Evolutionary conservation across 2,329 filamentous ascomycete species (phyloP), one percentile per base, ranked within the genome.

Genomic region (Botrytis aclada): DNA sequence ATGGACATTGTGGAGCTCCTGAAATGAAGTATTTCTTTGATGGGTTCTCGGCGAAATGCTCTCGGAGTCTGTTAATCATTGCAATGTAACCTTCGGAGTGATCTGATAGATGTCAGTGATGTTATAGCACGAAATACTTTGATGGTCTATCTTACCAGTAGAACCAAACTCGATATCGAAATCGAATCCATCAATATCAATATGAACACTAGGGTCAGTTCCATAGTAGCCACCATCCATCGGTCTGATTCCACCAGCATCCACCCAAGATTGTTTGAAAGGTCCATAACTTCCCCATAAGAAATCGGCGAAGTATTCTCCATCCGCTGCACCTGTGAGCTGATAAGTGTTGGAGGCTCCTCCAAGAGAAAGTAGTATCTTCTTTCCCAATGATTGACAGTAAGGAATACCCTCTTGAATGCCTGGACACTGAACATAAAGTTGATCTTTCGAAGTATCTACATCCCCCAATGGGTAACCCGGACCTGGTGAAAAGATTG

Each of bases 261-360:
- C 77, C 37, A 80, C 78, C 81, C 80, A 82, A 14, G 74, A 72
- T 5, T 76, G 69, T n/a, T 80, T 79, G 32, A 77, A 77, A 8
- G 83, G 83, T 16, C 83, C 83, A 72, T 84, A 84, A 66, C 83
- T 81, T 51, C 77, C 78, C 82, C 83, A 85, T 18, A 85, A 76
- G 58, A 83, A 80, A 66, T 80, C 77, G 7, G 80, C 80, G 51
- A 85, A 80, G 62, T 76, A 78, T 14, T 78, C 78, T 12, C 83
- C 83, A 63, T 82, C 82, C 4, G 77, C 73, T 5, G 76, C 76
- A 45, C 82, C 82, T 2, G 79, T 82, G 34, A 84, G 79, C 72
- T 84, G 80, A 74, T 84, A 84, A 61, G 67, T 73, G 14, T 37
- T 8, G 18, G 72, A 69, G 10, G 74, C 73, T n/a, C 78, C 82